These are phyloP conservation scores for Xylogone sp. DNA, from an alignment of 2,329 filamentous ascomycete genomes.

Conservation along the genomic window DNA sequence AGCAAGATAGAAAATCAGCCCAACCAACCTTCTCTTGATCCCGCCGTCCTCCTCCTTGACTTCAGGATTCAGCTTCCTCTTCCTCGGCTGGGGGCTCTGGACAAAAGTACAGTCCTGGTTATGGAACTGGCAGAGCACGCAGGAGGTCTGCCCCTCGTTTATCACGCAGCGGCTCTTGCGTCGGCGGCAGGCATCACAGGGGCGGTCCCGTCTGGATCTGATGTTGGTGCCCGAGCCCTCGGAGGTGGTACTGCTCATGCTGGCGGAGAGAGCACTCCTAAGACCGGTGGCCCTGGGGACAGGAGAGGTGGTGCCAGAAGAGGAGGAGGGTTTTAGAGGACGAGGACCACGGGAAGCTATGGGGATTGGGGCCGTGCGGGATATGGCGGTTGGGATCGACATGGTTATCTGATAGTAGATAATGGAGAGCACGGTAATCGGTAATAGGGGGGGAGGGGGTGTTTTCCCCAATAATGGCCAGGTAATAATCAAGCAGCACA, in stretches of 20 bases:
- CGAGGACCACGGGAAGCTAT: conserved; percentile 59
- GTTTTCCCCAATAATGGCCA: too few species aligned
- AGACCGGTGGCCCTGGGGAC: conserved; percentile 14
- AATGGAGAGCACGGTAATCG: neutral
- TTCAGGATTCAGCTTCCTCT: conserved; percentile 68
- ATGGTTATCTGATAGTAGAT: conserved; percentile 40
- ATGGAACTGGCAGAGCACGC: conserved; percentile 74
- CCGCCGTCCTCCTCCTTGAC: conserved; percentile 48
- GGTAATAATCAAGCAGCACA: too few species aligned
- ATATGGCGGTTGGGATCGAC: conserved; percentile 50
- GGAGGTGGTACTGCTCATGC: conserved; percentile 49
- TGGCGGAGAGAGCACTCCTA: conserved; percentile 33
- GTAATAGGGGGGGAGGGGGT: too few species aligned
- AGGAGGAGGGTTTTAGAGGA: conserved; percentile 12
- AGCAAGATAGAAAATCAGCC: too few species aligned
- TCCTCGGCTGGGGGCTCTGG: conserved; percentile 72
- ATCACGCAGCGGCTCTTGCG: conserved; percentile 75
- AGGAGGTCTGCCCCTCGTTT: conserved; percentile 69
- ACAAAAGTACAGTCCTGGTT: conserved; percentile 76
- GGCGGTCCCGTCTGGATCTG: conserved; percentile 45
- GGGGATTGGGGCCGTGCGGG: conserved; percentile 61
- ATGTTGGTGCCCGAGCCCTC: conserved; percentile 41
- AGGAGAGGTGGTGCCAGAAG: conserved; percentile 13
- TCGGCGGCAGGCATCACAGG: conserved; percentile 71
- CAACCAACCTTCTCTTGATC: conserved; percentile 62